Evolutionary conservation across 1,284 basidiomycete genomes (phyloP), one percentile per base, ranked within the genome.

Genomic region (Papiliotrema nemorosa): DNA sequence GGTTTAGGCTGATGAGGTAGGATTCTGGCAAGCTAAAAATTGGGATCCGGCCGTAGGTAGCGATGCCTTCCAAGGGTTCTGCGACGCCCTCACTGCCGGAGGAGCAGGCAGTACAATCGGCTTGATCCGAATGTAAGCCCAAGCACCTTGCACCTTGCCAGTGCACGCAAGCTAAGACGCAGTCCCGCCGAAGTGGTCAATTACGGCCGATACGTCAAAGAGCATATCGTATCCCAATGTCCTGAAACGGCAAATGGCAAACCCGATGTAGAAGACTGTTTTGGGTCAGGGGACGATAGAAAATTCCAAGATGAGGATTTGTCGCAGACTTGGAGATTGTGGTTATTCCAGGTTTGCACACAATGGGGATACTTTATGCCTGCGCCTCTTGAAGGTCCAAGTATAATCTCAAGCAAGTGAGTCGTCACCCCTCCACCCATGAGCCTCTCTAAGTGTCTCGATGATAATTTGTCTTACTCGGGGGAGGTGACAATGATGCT

Each of bases 301-400:
- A 78, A 82, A 59, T 94, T 83, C 73, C 79, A 80, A 54, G 78
- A 79, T 13, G 81, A 80, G 0, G 80, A 79, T 13, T 73, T 89
- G 6, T 77, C 82, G 52, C 80, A 88, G 67, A 80, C 79, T 0
- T 93, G 90, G 89, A 80, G 90, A 38, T 78, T 87, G 12, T 97
- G 93, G 93, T 70, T 80, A 2, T 97, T 91, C 80, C 92, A 96
- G 72, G 70, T 74, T 52, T 96, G 90, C 76, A 92, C 87, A 0
- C 84, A 93, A 66, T 97, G 92, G 91, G 93, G 92, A 1, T 97
- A 91, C 73, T 92, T 94, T 69, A 67, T 67, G 67, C 63, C 64
- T 16, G 68, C 70, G 9, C 72, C 72, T 3, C 48, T 59, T 3
- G 62, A 66, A 24, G 70, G 71, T 5, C 72, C 68, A 2, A 55